Percentiles rank a stretch among this genome's conserved stretches.
Conservation (phyloP, 495 filamentous ascomycete genomes). For the Thozetella sp. region DNA sequence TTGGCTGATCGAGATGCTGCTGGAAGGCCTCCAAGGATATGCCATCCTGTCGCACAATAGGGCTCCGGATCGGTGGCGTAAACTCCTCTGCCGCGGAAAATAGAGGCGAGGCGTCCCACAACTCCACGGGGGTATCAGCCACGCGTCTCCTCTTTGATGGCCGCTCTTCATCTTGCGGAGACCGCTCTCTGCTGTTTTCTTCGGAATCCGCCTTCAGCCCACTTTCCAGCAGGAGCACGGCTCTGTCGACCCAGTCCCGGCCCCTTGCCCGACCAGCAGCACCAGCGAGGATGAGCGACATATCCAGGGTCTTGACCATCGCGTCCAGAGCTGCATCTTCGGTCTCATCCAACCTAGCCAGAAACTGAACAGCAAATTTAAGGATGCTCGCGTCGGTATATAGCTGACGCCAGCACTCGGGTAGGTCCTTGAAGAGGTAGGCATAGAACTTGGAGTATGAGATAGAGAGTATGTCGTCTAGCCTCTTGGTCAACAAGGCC, state of each 20-base stretch:
- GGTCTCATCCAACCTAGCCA: background rate
- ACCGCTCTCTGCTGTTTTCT: background rate
- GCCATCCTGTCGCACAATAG: constrained; percentile 30
- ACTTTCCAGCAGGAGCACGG: constrained; percentile 47
- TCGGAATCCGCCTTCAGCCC: constrained; percentile 13
- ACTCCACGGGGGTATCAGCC: constrained; percentile 4
- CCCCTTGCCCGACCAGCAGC: constrained; percentile 54
- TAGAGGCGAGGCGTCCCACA: constrained; percentile 24
- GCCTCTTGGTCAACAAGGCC: constrained; percentile 16
- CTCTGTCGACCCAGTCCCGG: constrained; percentile 58
- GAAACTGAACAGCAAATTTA: constrained; percentile 50
- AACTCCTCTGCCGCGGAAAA: constrained; percentile 43
- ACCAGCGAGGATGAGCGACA: constrained; percentile 81
- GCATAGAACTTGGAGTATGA: constrained; percentile 68
- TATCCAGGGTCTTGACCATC: constrained; percentile 71
- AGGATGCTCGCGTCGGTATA: constrained; percentile 79
- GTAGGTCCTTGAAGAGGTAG: constrained; percentile 75
- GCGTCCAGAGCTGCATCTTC: constrained; percentile 37
- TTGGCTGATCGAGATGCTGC: constrained; percentile 48
- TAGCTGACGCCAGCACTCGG: constrained; percentile 72
- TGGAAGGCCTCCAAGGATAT: constrained; percentile 68
- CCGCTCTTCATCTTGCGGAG: background rate
- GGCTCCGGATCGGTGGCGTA: constrained; percentile 35
- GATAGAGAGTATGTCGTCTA: constrained; percentile 42
- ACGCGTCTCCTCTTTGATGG: constrained; percentile 24